Evolutionary conservation across 768 basidiomycete species (phyloP), one percentile per base, ranked within the genome.

Genomic region (Leccinum boreale): DNA sequence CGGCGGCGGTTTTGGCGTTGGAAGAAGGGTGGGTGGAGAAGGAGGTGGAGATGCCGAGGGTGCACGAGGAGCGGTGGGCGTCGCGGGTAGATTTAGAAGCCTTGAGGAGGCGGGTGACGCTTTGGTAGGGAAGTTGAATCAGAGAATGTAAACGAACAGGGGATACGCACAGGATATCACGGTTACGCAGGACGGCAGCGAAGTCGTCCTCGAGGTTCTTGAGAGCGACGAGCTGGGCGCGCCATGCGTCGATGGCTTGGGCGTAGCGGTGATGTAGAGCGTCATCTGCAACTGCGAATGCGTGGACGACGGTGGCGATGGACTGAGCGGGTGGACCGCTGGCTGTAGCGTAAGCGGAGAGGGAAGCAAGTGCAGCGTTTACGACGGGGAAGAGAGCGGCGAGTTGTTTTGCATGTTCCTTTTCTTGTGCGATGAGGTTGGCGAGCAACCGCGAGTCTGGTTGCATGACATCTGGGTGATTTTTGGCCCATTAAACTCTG

Each of bases 101-200:
- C 65, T 92, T 92, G 64, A 92, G 84, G 50, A 92, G 80, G 11
- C 90, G 82, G 3, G 86, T 90, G 21, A 92, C 86, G 2, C 90
- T 93, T 60, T 21, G 10, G 28, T 29, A 29, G 28, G 28, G 28
- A 29, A 29, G 28, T 29, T 29, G 28, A 29, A 10, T 29, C 28
- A 29, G 10, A 29, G 28, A 29, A 29, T 29, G 28, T 9, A 29
- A 29, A 10, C 28, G 5, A 36, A 28, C 35, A 44, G 21, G 10
- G 49, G 5, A 50, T 11, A 79, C 88, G 66, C 60, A 92, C 91
- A 92, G 78, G 61, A 94, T 93, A 64, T 93, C 90, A 47, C 89
- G 76, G 71, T 93, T 90, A 9, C 58, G 60, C 4, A 89, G 74
- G 53, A 92, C 77, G 61, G 83, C 85, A 3, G 76, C 78, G 4